A percentile compares a stretch with the other conserved stretches of the same genome.
Evolutionary conservation across 1,139 yeast genomes (phyloP).

Genomic region (Yamadazyma sp.): DNA sequence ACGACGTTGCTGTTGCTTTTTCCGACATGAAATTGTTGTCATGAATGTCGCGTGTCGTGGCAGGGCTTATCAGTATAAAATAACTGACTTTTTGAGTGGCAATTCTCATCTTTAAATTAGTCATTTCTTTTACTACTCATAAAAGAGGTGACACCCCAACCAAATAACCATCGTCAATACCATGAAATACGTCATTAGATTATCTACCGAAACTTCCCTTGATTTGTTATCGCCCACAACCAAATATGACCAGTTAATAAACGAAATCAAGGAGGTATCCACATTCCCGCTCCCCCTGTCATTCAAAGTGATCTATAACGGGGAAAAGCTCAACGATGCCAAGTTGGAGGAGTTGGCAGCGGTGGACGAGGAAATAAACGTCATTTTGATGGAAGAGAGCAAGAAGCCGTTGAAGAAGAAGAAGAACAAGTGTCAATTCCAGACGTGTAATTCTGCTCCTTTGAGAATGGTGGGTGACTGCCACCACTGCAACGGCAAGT

Average conservation of each 20-base stretch:
- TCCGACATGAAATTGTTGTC: not conserved
- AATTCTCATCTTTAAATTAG: constrained; percentile 5
- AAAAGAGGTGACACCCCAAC: not conserved
- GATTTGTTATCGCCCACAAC: constrained; percentile 49
- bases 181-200: constrained; percentile 45
- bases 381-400: constrained; percentile 44
- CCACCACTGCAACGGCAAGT: constrained; percentile 80
- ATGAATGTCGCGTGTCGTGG: not conserved
- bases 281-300: constrained; percentile 33
- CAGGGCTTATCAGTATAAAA: constrained; percentile 1
- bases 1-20: constrained; percentile 1
- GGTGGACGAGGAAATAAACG: constrained; percentile 25
- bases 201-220: constrained; percentile 42
- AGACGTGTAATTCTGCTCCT: constrained; percentile 62
- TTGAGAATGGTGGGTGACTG: constrained; percentile 89
- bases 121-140: constrained; percentile 4
- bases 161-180: not conserved
- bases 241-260: constrained; percentile 50
- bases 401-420: constrained; percentile 50
- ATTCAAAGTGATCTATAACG: constrained; percentile 52
- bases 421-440: constrained; percentile 58
- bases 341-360: constrained; percentile 4
- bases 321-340: constrained; percentile 24
- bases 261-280: constrained; percentile 43
- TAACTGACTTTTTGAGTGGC: constrained; percentile 8